Percentiles rank a stretch among this genome's conserved stretches.
Evolutionary conservation across 805 yeast species (phyloP).

Genomic region (Jamesozyma rosinii): DNA sequence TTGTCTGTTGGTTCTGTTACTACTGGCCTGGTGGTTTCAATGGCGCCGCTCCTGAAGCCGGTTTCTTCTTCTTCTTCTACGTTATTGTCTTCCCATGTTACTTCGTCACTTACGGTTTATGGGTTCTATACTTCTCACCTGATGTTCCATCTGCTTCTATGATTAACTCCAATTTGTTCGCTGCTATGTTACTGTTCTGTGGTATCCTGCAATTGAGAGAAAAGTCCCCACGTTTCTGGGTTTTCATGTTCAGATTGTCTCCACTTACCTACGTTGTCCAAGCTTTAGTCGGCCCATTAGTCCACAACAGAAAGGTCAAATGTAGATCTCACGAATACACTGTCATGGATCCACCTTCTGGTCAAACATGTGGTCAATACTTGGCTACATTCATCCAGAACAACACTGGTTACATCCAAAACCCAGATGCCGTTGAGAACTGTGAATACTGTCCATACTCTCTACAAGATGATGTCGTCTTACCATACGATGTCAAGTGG

Average conservation of each 20-base stretch:
- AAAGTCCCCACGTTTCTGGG: conserved; percentile 43
- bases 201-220: conserved; percentile 40
- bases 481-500: conserved; percentile 32
- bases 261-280: conserved; percentile 44
- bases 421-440: conserved; percentile 36
- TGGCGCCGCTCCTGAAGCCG: conserved; percentile 40
- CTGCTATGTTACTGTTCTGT: conserved; percentile 46
- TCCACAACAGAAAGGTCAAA: conserved; percentile 32
- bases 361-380: conserved; percentile 43
- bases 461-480: conserved; percentile 52
- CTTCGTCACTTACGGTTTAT: conserved; percentile 44
- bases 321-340: conserved; percentile 34
- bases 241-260: conserved; percentile 36
- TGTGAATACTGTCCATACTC: conserved; percentile 56
- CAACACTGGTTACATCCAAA: conserved; percentile 39
- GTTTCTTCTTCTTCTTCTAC: conserved; percentile 43
- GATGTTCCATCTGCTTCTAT: conserved; percentile 37
- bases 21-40: conserved; percentile 41
- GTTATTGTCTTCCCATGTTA: conserved; percentile 43
- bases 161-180: conserved; percentile 39
- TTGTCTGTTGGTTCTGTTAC: conserved; percentile 36
- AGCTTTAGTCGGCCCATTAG: conserved; percentile 33
- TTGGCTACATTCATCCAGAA: conserved; percentile 29
- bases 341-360: conserved; percentile 36
- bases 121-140: conserved; percentile 39